Percentiles rank a stretch among this genome's conserved stretches.
Evolutionary conservation across 306 rosid species (phyloP).

Genomic region (Castanea sativa): DNA sequence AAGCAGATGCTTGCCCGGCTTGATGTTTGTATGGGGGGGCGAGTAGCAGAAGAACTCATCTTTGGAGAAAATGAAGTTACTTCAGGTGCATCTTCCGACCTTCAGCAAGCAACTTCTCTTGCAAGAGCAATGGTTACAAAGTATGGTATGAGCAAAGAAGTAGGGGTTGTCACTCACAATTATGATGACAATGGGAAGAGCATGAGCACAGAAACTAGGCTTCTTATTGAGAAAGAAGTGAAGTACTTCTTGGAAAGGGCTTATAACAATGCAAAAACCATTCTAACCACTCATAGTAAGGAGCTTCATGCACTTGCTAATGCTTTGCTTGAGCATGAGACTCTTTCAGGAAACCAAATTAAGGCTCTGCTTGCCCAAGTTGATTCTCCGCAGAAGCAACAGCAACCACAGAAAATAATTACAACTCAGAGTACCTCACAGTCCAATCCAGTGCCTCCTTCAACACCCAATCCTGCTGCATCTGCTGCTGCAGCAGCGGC

Average conservation of each 20-base stretch:
- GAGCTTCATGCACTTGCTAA: conserved; percentile 88
- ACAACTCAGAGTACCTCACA: conserved; percentile 55
- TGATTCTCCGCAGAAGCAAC: conserved; percentile 43
- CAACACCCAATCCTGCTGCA: conserved; percentile 59
- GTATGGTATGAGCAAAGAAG: conserved; percentile 85
- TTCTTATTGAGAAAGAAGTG: conserved; percentile 86
- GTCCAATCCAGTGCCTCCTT: conserved; percentile 51
- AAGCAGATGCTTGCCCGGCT: conserved; percentile 88
- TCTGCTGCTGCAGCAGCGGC: conserved; percentile 67
- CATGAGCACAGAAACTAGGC: conserved; percentile 92
- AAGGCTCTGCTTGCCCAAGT: conserved; percentile 54
- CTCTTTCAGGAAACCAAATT: conserved; percentile 76
- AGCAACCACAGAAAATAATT: conserved; percentile 32
- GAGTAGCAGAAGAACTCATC: conserved; percentile 88
- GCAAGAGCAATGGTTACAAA: conserved; percentile 88
- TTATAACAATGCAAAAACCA: conserved; percentile 79
- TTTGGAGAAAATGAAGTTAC: conserved; percentile 90
- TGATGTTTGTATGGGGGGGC: conserved; percentile 88
- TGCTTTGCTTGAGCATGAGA: conserved; percentile 74
- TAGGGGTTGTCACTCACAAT: conserved; percentile 73
- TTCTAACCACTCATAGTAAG: conserved; percentile 66
- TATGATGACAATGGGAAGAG: conserved; percentile 77
- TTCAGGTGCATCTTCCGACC: conserved; percentile 75
- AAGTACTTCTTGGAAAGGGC: conserved; percentile 64
- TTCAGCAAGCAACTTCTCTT: conserved; percentile 63